Evolutionary conservation across 371 early-diverging fungal species (phyloP).

Genomic region (Basidiobolus heterosporus): DNA sequence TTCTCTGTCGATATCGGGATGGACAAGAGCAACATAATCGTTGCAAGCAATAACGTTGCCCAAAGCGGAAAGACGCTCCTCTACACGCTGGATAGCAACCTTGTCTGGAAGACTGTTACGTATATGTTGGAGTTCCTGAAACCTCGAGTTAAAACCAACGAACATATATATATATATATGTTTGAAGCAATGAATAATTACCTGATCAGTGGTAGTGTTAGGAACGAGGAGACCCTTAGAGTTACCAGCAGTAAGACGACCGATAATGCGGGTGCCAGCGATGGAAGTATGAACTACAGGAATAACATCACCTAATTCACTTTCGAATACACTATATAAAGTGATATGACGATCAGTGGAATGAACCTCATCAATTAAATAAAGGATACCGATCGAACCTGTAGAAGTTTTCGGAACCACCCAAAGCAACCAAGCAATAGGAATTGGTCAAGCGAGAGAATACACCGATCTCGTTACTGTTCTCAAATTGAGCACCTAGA

Average conservation of each 20-base stretch:
- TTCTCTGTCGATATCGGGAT: conserved; percentile 96
- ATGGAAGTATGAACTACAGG: conserved; percentile 99
- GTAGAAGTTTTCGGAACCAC: conserved; percentile 96
- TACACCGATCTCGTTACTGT: conserved; percentile 97
- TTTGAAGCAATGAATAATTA: not conserved
- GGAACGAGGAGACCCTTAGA: conserved; percentile 95
- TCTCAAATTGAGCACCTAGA: conserved; percentile 93
- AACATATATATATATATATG: no score
- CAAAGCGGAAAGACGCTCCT: conserved; percentile 95
- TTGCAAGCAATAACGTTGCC: conserved; percentile 99
- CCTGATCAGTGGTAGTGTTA: conserved; percentile 93
- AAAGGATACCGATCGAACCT: no score
- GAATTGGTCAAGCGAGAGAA: conserved; percentile 97
- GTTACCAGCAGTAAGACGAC: conserved; percentile 91
- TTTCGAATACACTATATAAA: conserved; percentile 70
- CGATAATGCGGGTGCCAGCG: conserved; percentile 95
- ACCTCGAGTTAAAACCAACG: no score
- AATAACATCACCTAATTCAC: conserved; percentile 86
- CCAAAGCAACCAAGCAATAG: conserved; percentile 96
- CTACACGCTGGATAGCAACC: conserved; percentile 91
- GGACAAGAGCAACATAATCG: conserved; percentile 98
- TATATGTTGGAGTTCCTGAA: conserved; percentile 88
- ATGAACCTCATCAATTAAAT: no score
- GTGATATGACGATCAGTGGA: conserved; percentile 1
- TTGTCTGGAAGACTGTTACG: conserved; percentile 94